phyloP scores from a whole-genome alignment of 805 yeast genomes.

The Nakazawaea pomicola region DNA sequence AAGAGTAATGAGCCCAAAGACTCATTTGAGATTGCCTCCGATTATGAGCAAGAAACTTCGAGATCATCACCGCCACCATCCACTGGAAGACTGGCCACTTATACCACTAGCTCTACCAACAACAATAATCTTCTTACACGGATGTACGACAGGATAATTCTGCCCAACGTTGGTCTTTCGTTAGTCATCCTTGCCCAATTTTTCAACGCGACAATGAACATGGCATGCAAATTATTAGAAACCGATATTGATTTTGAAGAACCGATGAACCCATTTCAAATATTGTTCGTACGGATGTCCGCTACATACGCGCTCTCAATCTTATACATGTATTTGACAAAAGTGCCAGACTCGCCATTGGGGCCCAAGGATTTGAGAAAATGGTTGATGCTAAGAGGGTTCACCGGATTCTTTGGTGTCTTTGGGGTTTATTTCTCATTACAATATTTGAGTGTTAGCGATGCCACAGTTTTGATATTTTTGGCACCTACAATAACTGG shows the following conservation, averaged over 20 bases:
- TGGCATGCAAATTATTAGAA: conserved; percentile 69
- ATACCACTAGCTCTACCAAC: background rate
- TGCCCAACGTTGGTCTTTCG: conserved; percentile 49
- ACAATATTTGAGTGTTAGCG: conserved; percentile 69
- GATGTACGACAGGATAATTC: conserved; percentile 7
- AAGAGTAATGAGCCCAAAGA: background rate
- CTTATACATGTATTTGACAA: conserved; percentile 45
- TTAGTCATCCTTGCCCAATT: conserved; percentile 60
- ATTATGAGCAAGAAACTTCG: background rate
- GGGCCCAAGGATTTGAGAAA: conserved; percentile 61
- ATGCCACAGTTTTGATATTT: conserved; percentile 77
- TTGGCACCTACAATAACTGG: conserved; percentile 75
- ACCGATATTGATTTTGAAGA: conserved; percentile 52
- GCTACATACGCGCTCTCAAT: conserved; percentile 62
- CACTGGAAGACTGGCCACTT: too few relatives aligned
- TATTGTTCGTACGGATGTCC: conserved; percentile 70
- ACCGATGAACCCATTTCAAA: conserved; percentile 75
- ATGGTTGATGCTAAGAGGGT: conserved; percentile 57
- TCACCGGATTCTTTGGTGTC: conserved; percentile 75
- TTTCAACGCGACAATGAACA: conserved; percentile 73
- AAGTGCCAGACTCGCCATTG: conserved; percentile 57
- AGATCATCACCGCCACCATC: background rate
- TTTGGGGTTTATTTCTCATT: conserved; percentile 73
- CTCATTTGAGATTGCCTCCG: background rate
- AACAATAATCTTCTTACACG: background rate